phyloP scores from a whole-genome alignment of 2,329 filamentous ascomycete species.

The Fusarium sarcochroum region DNA sequence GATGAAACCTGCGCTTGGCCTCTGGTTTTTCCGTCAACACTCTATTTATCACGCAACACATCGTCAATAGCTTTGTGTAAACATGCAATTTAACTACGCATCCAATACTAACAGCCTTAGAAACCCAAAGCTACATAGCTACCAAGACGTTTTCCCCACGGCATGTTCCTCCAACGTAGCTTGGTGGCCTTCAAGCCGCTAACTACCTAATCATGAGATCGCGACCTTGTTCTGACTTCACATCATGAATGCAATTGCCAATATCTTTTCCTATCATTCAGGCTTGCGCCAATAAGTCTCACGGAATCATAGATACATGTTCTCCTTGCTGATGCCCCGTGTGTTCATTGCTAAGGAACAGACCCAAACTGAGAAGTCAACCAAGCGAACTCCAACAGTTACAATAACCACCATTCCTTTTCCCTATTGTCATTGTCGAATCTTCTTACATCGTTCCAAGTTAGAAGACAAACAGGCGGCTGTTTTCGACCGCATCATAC shows the following conservation, averaged over 20 bases:
- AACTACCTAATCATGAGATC: slow-evolving; percentile 1
- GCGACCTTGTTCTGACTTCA: slow-evolving; percentile 38
- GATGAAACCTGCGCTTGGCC: slow-evolving; percentile 1
- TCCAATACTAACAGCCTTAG: background rate
- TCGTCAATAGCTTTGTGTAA: background rate
- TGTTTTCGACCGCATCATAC: slow-evolving; percentile 49
- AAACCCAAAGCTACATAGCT: background rate
- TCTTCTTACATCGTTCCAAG: background rate
- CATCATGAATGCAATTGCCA: background rate
- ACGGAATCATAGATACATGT: background rate
- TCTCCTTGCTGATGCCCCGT: background rate
- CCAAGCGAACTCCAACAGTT: slow-evolving; percentile 12
- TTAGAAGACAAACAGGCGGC: slow-evolving; percentile 43
- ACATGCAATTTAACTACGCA: background rate
- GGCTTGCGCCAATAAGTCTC: background rate
- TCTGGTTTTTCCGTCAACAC: background rate
- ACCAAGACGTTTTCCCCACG: slow-evolving; percentile 20
- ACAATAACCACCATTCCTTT: background rate
- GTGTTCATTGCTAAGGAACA: slow-evolving; percentile 6
- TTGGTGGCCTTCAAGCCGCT: slow-evolving; percentile 17
- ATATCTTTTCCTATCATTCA: slow-evolving; percentile 9
- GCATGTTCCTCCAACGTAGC: slow-evolving; percentile 13
- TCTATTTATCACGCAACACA: background rate
- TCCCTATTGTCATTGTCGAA: background rate
- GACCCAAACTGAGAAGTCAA: slow-evolving; percentile 24